Conservation (phyloP, 192 early-diverging fungal species). For the Coemansia sp. region DNA sequence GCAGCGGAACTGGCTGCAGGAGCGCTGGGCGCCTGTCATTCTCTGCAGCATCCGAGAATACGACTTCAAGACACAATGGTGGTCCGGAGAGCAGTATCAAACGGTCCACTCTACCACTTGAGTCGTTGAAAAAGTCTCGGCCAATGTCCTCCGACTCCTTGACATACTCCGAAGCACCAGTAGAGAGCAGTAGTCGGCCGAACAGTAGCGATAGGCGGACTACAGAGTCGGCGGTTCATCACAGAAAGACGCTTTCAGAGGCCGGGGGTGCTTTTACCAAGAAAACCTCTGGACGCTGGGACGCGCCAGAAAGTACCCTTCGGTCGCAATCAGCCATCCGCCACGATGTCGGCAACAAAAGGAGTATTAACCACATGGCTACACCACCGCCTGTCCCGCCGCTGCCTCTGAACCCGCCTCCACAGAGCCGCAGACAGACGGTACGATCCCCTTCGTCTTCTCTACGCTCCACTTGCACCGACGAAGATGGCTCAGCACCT, state of each 20-base stretch:
- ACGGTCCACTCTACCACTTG: slow-evolving; percentile 5
- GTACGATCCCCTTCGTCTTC: neutral
- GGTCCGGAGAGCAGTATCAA: slow-evolving; percentile 16
- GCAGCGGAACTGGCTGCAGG: neutral
- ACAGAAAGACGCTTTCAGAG: slow-evolving; percentile 20
- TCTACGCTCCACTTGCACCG: neutral
- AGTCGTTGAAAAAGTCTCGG: slow-evolving; percentile 22
- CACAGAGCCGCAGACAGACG: slow-evolving; percentile 4
- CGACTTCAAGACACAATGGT: slow-evolving; percentile 1
- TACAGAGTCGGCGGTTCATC: slow-evolving; percentile 7
- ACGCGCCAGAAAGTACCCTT: neutral
- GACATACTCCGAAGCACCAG: slow-evolving; percentile 27
- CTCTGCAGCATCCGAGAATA: neutral
- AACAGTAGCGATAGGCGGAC: slow-evolving; percentile 26
- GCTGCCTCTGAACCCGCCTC: slow-evolving; percentile 20
- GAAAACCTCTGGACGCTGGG: neutral
- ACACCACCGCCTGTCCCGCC: slow-evolving; percentile 37
- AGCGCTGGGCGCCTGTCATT: slow-evolving; percentile 9
- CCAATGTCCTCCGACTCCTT: slow-evolving; percentile 37
- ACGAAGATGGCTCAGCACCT: slow-evolving; percentile 13
- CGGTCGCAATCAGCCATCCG: slow-evolving; percentile 9
- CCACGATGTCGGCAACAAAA: slow-evolving; percentile 5
- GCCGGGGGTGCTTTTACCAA: slow-evolving; percentile 18
- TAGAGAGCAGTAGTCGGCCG: slow-evolving; percentile 27
- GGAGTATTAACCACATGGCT: neutral